Base-by-base conservation (phyloP, 352 stramenopile species). In the Phytophthora kernoviae region DNA sequence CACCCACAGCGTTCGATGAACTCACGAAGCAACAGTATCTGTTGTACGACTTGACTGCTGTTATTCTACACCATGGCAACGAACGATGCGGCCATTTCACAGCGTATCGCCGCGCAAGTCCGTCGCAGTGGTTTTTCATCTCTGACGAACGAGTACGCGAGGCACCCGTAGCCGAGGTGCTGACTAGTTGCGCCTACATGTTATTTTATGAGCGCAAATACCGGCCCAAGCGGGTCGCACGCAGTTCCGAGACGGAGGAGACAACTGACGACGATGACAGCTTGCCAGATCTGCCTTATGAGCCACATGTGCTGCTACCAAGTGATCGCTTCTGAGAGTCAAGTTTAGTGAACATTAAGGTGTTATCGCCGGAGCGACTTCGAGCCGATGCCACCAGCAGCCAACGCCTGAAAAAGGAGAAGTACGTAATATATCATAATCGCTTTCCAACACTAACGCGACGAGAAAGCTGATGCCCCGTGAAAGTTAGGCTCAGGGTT, bases 121-220 rank as follows among this genome's bases (percentile, higher is more conserved):
- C 58, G 1, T 67, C 62, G 12, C 81, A 93, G 61, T 96, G 88
- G 88, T 94, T 94, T 39, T 93, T 92, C 43, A 73, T 94, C 39
- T 96, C 88, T 45, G 88, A 96, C 66, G 85, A 91, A 32, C 80
- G 32, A 21, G 86, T 96, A 47, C 77, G 80, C 37, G 67, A 81
- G 18, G 88, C 73, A 5, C 64, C 62, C 1, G 58, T 78, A 17
- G 61, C 77, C 27, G 81, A 95, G 51, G 86, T 96, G 41, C 63
- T 91, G 33, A 59, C 59, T 21, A 88, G 81, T 46, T 93, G 88
- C 43, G 88, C 88, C 27, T 96, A 96, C 70, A 93, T 96, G 83
- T 58, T 96, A n/a, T 95, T 96, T 58, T 96, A 96, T 68, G 84
- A 94, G 62, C 88, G 86, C 20, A 91, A 90, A 43, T 61, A 72